Base-by-base conservation (phyloP, 352 stramenopile species). In the Phytophthora uliginosa region DNA sequence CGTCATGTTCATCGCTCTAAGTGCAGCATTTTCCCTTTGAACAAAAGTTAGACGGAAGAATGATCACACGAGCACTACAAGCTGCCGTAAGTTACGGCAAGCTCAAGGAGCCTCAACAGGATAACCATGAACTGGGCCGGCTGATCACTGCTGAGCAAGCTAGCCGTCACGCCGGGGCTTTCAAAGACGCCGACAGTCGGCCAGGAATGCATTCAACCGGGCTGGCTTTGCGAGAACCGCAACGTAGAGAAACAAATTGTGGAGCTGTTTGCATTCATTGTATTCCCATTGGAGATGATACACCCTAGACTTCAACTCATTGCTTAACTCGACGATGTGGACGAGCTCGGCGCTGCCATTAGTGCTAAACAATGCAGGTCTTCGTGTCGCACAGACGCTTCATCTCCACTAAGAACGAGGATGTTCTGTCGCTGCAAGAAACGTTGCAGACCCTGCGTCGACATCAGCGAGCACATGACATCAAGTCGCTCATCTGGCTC, bases 381-480 rank as follows among this genome's bases (percentile, higher is more conserved):
- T 59, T 92, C 83, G 59, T 93, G 89, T 3, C 58, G 77, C 45
- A 59, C 70, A 24, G 52, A 66, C 13, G 45, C 67, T 54, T 71
- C 65, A 33, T 73, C 71, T 47, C 78, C 63, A 4, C 63, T 52
- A 1, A 82, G 56, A 24, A 91, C 77, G 10, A 79, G 17, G 22
- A 94, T 86, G 57, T 88, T 75, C 42, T 94, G 82, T 31, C 76
- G 71, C 51, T 91, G 68, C 24, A 96, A 75, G 59, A 88, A 92
- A 36, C 82, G 78, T n/a, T 86, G 79, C 45, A 96, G 65, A 15
- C 84, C 89, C 7, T 85, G 74, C 2, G 86, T 90, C n/a, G 89
- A 96, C 66, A 96, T 71, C 22, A 96, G 67, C 55, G 89, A 96
- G 74, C 89, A 96, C 54, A 96, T 66, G 53, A 93, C 89, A 65